Percentiles rank a stretch among this genome's conserved stretches.
These are phyloP conservation scores for Sporothrix sp. DNA, from an alignment of 2,329 filamentous ascomycete species.

Conservation along the genomic window DNA sequence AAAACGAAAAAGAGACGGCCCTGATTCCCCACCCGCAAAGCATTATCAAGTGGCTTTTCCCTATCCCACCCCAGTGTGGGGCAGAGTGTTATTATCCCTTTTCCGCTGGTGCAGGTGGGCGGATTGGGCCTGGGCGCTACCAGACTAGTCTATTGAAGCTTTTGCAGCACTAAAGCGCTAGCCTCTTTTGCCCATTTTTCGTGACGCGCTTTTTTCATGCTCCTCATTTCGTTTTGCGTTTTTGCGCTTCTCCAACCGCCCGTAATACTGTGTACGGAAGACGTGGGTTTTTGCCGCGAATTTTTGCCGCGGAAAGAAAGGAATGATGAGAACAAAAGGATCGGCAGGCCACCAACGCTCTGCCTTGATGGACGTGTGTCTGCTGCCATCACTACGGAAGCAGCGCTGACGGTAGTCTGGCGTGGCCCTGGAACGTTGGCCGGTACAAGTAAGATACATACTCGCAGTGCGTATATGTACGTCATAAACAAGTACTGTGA, in stretches of 20 bases:
- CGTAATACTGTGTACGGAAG: too few relatives aligned
- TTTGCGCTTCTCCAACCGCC: constrained; percentile 1
- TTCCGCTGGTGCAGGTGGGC: constrained; percentile 9
- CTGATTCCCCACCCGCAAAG: neutral
- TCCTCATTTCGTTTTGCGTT: constrained; percentile 11
- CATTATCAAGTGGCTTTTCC: constrained; percentile 12
- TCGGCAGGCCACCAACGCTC: too few relatives aligned
- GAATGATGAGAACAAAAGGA: too few relatives aligned
- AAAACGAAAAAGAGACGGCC: neutral
- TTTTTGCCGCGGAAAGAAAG: too few relatives aligned
- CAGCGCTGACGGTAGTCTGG: too few relatives aligned
- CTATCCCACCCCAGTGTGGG: constrained; percentile 6
- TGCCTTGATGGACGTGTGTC: too few relatives aligned
- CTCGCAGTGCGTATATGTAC: too few relatives aligned
- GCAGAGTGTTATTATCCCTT: constrained; percentile 15
- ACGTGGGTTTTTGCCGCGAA: too few relatives aligned
- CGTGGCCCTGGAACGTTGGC: too few relatives aligned
- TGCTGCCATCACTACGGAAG: too few relatives aligned
- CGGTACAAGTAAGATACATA: too few relatives aligned
- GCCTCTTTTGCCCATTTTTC: constrained; percentile 15
- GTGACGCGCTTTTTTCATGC: constrained; percentile 7
- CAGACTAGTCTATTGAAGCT: constrained; percentile 16
- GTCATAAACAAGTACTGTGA: too few relatives aligned
- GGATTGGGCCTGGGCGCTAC: constrained; percentile 13
- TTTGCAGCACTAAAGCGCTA: constrained; percentile 16